phyloP scores from a whole-genome alignment of 2,329 filamentous ascomycete genomes.

The Coniochaeta ligniaria region DNA sequence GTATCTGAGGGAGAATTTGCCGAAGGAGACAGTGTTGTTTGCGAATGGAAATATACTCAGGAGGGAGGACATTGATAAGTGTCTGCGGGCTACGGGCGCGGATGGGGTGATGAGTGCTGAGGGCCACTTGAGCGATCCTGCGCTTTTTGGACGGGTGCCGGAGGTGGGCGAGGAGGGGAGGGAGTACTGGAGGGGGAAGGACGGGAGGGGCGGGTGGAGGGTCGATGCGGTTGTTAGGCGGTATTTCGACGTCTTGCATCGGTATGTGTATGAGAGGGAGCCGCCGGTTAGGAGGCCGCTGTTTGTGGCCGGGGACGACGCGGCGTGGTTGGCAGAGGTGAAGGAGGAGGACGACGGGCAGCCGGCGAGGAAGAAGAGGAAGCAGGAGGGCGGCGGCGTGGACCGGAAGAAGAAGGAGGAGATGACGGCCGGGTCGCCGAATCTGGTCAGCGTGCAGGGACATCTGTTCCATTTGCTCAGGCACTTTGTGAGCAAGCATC shows the following conservation, averaged over 20 bases:
- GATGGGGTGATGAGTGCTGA: slow-evolving; percentile 96
- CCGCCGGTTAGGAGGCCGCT: slow-evolving; percentile 64
- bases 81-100: slow-evolving; percentile 75
- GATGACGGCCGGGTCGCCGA: slow-evolving; percentile 35
- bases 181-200: slow-evolving; percentile 79
- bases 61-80: slow-evolving; percentile 67
- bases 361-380: slow-evolving; percentile 46
- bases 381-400: slow-evolving; percentile 22
- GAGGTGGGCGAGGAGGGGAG: slow-evolving; percentile 56
- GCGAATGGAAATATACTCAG: slow-evolving; percentile 93
- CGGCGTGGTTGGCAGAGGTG: slow-evolving; percentile 33
- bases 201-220: slow-evolving; percentile 75
- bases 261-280: slow-evolving; percentile 59
- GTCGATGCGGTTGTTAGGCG: slow-evolving; percentile 81
- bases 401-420: slow-evolving; percentile 28
- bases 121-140: slow-evolving; percentile 87
- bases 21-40: slow-evolving; percentile 84
- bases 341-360: slow-evolving; percentile 32
- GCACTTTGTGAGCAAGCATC: slow-evolving; percentile 72
- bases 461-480: slow-evolving; percentile 90
- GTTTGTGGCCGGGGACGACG: slow-evolving; percentile 58
- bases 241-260: slow-evolving; percentile 86
- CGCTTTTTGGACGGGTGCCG: slow-evolving; percentile 70
- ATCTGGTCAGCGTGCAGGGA: slow-evolving; percentile 75
- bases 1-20: slow-evolving; percentile 75